Conservation (phyloP, 768 basidiomycete genomes). For the Boletus sp. region DNA sequence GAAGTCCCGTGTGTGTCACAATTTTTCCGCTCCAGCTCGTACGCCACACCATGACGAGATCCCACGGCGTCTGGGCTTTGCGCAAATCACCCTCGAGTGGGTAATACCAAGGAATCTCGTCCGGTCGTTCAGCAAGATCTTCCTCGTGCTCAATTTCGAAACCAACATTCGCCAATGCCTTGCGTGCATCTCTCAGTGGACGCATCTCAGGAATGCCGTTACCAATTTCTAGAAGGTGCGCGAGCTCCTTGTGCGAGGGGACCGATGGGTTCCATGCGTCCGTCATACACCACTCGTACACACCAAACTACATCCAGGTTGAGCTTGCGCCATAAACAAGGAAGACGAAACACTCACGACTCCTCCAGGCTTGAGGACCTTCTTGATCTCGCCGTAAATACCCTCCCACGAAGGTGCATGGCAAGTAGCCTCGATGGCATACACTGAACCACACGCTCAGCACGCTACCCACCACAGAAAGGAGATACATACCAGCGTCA, state of each 20-base stretch:
- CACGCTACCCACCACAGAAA: background rate
- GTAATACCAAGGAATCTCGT: slow-evolving; percentile 89
- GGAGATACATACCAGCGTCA: slow-evolving; percentile 73
- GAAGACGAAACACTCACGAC: slow-evolving; percentile 54
- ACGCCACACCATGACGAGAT: slow-evolving; percentile 83
- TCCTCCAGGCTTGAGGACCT: slow-evolving; percentile 95
- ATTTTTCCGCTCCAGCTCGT: slow-evolving; percentile 86
- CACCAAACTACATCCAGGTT: slow-evolving; percentile 67
- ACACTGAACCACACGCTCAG: slow-evolving; percentile 51
- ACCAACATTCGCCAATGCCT: slow-evolving; percentile 81
- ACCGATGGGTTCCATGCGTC: slow-evolving; percentile 86
- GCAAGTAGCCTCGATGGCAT: slow-evolving; percentile 96
- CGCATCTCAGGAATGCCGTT: slow-evolving; percentile 99
- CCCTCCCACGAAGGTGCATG: slow-evolving; percentile 97
- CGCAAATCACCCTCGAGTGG: slow-evolving; percentile 90
- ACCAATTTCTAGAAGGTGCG: slow-evolving; percentile 90
- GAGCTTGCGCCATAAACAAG: background rate
- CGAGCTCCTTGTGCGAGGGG: slow-evolving; percentile 85
- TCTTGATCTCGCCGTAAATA: slow-evolving; percentile 89
- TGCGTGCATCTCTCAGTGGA: slow-evolving; percentile 60
- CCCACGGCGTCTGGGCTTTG: slow-evolving; percentile 94
- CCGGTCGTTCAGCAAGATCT: slow-evolving; percentile 85
- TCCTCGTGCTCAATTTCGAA: slow-evolving; percentile 90
- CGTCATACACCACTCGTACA: slow-evolving; percentile 99
- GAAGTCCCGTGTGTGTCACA: slow-evolving; percentile 78